Percentiles rank a stretch among this genome's conserved stretches.
phyloP scores from a whole-genome alignment of 148 eudicot species.

The Rhododendron simsii region DNA sequence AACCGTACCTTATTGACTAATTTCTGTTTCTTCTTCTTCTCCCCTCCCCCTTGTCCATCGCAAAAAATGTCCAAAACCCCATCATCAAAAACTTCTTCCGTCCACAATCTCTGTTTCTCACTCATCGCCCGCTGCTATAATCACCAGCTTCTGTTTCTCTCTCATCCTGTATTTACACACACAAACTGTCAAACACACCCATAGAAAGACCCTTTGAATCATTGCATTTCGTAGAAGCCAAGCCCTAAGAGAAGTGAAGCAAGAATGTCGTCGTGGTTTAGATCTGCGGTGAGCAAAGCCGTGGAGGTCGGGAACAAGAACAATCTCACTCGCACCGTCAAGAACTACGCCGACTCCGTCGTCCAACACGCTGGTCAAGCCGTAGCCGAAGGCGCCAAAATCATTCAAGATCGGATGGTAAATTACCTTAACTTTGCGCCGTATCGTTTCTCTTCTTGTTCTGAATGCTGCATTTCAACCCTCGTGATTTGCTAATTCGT shows the following conservation, averaged over 20 bases:
- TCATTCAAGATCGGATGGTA: constrained; percentile 81
- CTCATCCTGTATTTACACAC: not conserved
- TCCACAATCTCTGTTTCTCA: not conserved
- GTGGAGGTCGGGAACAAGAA: constrained; percentile 92
- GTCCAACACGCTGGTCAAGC: constrained; percentile 94
- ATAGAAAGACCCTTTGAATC: not conserved
- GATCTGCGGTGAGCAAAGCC: constrained; percentile 78
- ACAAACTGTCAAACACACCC: not conserved
- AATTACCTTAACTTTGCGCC: constrained; percentile 6
- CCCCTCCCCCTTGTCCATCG: not conserved
- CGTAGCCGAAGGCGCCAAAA: constrained; percentile 86
- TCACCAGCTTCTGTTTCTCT: not conserved
- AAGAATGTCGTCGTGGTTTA: constrained; percentile 81
- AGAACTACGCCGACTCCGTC: constrained; percentile 79
- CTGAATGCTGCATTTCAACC: not conserved
- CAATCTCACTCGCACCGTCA: constrained; percentile 75
- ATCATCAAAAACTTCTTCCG: not conserved
- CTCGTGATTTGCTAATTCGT: not conserved
- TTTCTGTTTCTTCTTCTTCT: not conserved
- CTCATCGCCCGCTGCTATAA: not conserved
- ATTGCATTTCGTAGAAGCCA: not conserved
- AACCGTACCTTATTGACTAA: not conserved
- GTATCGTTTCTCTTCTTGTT: not conserved
- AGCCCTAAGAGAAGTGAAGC: not conserved
- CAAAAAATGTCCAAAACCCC: not conserved